Evolutionary conservation across 2,329 filamentous ascomycete species (phyloP), one percentile per base, ranked within the genome.

Genomic region (Fusarium nodosum): DNA sequence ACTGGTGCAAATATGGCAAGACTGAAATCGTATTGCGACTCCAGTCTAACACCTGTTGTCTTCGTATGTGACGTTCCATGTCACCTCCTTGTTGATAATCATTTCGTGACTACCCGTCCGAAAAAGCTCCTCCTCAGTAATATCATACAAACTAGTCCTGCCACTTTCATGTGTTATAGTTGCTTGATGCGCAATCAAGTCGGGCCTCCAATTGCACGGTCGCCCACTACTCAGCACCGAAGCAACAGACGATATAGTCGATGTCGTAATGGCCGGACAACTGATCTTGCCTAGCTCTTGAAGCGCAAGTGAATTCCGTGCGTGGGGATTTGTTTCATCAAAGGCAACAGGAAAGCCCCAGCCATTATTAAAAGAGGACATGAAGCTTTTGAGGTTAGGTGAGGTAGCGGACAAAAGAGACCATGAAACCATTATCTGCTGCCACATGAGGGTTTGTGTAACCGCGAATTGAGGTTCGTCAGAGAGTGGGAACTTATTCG

Each of bases 361-460:
- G 0, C 70, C 70, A 7, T 73, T 69, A 0, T 52, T 52, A 4
- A 52, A 52, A 26, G 72, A 72, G 0, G 70, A 73, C 12, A 72
- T 48, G 3, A 72, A 72, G 45, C 69, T 72, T 38, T 73, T 72
- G 0, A 72, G 45, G 18, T 73, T 72, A 0, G 70, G 70, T 16
- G 72, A 48, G 0, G 70, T 72, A 1, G 70, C 70, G 1, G 70
- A 72, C 7, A 72, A 62, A 6, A 72, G 36, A 3, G 70, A 73
- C 67, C 70, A 72, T 0, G 50, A 52, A 9, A 73, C 53, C 64
- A 72, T 69, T 16, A 61, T 36, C 8, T 72, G 70, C 3, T 72
- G 70, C 9, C 47, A 52, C 0, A 72, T 42, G 1, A 72, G 34
- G 12, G 52, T 55, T 12, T 73, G 63, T 15, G 65, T 69, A 1